Evolutionary conservation across 345 rosid species (phyloP).

Genomic region (Citrus inodora): DNA sequence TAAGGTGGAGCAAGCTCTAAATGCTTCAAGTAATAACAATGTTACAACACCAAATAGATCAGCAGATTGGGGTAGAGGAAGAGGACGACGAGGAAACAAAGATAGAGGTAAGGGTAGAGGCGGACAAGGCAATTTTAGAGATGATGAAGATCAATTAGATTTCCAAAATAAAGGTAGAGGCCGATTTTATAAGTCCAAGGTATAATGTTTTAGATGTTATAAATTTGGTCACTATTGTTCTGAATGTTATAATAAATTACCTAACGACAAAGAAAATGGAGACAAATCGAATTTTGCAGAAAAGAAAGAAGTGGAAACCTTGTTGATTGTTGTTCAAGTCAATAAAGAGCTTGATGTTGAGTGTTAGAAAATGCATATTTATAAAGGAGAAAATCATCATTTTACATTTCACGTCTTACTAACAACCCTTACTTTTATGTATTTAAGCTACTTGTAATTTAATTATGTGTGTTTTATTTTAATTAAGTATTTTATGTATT

Average conservation of each 20-base stretch:
- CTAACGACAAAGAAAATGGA: background rate
- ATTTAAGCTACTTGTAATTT: too few relatives aligned
- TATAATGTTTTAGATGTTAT: background rate
- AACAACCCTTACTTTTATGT: too few relatives aligned
- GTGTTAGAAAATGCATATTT: too few relatives aligned
- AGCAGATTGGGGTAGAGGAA: background rate
- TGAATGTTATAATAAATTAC: background rate
- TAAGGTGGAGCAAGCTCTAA: background rate
- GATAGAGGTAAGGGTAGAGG: too few relatives aligned
- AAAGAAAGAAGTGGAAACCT: background rate
- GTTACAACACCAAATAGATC: background rate
- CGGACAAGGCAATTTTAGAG: too few relatives aligned
- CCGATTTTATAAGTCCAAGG: background rate
- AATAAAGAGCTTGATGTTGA: too few relatives aligned
- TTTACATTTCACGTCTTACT: too few relatives aligned
- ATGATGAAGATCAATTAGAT: background rate
- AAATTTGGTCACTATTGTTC: background rate
- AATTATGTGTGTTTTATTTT: too few relatives aligned
- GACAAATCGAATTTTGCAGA: background rate
- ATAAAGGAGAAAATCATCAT: too few relatives aligned
- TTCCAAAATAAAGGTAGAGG: background rate
- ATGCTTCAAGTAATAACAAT: background rate
- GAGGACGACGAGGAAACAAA: background rate
- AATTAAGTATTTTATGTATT: too few relatives aligned
- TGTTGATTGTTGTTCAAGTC: background rate